Conservation (phyloP, 257 asterid species). For the Phtheirospermum japonicum region DNA sequence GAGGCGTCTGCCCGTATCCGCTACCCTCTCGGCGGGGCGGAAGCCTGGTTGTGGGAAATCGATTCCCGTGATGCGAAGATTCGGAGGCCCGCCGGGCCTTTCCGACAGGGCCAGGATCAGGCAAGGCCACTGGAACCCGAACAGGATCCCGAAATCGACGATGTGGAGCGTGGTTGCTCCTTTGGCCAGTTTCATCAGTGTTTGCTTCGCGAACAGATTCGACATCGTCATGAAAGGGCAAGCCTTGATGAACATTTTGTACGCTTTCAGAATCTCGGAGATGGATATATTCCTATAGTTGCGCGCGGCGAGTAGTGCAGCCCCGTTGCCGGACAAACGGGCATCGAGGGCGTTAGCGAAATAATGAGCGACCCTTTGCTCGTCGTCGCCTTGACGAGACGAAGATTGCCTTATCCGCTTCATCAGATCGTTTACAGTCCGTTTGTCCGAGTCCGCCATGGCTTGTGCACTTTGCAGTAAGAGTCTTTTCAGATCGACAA, state of each 20-base stretch:
- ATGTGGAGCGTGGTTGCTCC: constrained; percentile 39
- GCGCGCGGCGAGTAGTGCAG: constrained; percentile 9
- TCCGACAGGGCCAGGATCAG: constrained; percentile 42
- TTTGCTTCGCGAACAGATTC: constrained; percentile 37
- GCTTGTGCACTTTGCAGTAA: constrained; percentile 50
- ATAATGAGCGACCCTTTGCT: constrained; percentile 46
- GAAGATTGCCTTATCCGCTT: constrained; percentile 38
- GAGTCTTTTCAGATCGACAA: constrained; percentile 41
- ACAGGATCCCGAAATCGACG: constrained; percentile 44
- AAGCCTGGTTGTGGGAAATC: constrained; percentile 53
- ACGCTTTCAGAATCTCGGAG: constrained; percentile 37
- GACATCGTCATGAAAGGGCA: constrained; percentile 49
- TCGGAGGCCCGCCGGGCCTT: constrained; percentile 43
- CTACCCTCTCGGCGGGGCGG: constrained; percentile 49
- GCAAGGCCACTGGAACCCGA: constrained; percentile 60
- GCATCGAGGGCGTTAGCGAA: constrained; percentile 52
- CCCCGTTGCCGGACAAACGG: constrained; percentile 45
- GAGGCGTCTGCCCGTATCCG: constrained; percentile 46
- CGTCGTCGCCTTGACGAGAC: constrained; percentile 43
- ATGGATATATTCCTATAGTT: constrained; percentile 33
- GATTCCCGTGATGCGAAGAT: constrained; percentile 53
- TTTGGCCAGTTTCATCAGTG: constrained; percentile 34
- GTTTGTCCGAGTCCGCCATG: constrained; percentile 34
- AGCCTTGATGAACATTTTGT: constrained; percentile 43
- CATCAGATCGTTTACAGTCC: constrained; percentile 30